Evolutionary conservation across 768 basidiomycete genomes (phyloP).

Genomic region (Crassisporium funariophilum): DNA sequence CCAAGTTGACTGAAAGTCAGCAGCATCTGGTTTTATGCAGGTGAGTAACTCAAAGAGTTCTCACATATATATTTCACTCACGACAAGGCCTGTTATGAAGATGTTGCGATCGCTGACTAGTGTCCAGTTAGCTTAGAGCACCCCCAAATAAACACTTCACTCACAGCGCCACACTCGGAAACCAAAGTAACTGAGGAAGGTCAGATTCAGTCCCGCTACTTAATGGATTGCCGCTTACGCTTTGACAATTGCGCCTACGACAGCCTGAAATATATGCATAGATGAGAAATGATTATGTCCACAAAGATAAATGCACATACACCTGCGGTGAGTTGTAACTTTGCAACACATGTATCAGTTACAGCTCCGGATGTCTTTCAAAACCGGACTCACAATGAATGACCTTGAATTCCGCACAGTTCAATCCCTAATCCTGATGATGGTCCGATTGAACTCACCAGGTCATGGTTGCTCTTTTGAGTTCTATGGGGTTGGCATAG

Average conservation of each 20-base stretch:
- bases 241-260: slow-evolving; percentile 64
- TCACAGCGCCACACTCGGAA: slow-evolving; percentile 68
- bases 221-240: slow-evolving; percentile 29
- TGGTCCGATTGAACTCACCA: slow-evolving; percentile 40
- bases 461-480: slow-evolving; percentile 39
- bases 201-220: slow-evolving; percentile 17
- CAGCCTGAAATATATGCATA: slow-evolving; percentile 47
- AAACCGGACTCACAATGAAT: slow-evolving; percentile 44
- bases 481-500: slow-evolving; percentile 36
- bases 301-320: slow-evolving; percentile 28
- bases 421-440: not conserved
- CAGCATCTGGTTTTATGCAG: slow-evolving; percentile 36
- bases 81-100: slow-evolving; percentile 53
- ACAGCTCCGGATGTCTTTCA: too few species aligned
- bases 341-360: not conserved
- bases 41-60: not conserved
- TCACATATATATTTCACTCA: slow-evolving; percentile 37
- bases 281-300: too few species aligned
- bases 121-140: too few species aligned
- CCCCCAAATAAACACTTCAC: too few species aligned
- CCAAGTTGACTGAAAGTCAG: slow-evolving; percentile 54
- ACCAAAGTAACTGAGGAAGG: slow-evolving; percentile 47
- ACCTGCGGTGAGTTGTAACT: slow-evolving; percentile 52
- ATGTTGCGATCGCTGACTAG: slow-evolving; percentile 63
- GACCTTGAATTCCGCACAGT: slow-evolving; percentile 53